These are phyloP conservation scores for Penicillium cosmopolitanum DNA, from an alignment of 495 filamentous ascomycete species.

Conservation along the genomic window DNA sequence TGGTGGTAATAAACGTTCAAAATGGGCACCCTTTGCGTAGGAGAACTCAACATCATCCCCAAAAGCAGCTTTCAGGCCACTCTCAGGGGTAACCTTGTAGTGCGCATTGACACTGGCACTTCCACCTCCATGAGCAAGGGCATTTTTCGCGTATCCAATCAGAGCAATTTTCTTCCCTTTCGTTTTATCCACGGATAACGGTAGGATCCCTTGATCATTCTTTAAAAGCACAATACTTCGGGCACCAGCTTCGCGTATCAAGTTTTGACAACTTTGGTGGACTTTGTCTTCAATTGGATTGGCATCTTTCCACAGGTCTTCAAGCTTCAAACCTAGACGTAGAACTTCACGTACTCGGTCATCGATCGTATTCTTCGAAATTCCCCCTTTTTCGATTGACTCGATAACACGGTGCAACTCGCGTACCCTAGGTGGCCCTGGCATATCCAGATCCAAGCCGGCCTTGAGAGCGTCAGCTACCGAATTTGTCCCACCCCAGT, in stretches of 20 bases:
- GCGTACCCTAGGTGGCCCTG: constrained; percentile 37
- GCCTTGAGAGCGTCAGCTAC: constrained; percentile 62
- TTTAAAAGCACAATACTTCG: no score
- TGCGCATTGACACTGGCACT: constrained; percentile 1
- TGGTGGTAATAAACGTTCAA: no score
- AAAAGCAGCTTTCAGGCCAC: no score
- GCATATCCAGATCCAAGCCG: constrained; percentile 75
- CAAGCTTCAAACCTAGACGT: no score
- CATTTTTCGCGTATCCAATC: background rate
- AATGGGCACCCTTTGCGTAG: no score
- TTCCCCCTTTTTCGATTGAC: constrained; percentile 53
- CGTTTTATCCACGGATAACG: no score
- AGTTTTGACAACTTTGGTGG: no score
- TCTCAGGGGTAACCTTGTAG: background rate
- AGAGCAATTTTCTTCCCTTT: background rate
- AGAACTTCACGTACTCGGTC: constrained; percentile 43
- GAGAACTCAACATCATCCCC: no score
- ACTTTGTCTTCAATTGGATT: no score
- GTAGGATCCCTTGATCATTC: no score
- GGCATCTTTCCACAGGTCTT: no score
- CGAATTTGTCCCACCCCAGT: constrained; percentile 58
- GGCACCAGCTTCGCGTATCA: no score
- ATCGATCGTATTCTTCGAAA: constrained; percentile 55
- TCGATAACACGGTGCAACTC: constrained; percentile 34
- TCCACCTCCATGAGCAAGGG: background rate